Conservation (phyloP, 345 rosid species). For the Citrus medica region DNA sequence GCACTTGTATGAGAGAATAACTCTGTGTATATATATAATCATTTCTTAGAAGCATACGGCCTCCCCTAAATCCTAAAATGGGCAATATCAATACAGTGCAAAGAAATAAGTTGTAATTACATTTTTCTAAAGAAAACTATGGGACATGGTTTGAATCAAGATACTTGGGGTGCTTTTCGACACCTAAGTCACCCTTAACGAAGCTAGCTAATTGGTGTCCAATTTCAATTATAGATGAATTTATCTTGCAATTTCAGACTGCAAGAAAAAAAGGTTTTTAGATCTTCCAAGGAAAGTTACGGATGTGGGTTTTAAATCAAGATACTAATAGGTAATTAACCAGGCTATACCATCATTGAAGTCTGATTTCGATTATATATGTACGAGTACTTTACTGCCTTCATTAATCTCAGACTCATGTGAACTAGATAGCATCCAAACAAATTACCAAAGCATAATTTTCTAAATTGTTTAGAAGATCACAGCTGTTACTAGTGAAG, state of each 20-base stretch:
- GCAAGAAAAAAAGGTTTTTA: neutral
- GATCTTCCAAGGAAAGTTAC: neutral
- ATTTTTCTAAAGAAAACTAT: no score
- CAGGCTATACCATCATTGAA: neutral
- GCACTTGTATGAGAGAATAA: no score
- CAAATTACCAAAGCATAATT: neutral
- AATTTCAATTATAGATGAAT: no score
- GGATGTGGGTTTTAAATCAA: neutral
- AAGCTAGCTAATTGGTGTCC: no score
- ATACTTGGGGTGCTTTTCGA: no score
- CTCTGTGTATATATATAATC: neutral
- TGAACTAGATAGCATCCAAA: neutral
- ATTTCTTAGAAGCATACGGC: no score
- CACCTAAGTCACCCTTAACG: no score
- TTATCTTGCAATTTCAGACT: neutral
- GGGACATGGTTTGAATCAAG: no score
- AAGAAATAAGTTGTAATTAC: neutral
- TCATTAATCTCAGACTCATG: neutral
- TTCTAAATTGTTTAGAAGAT: neutral
- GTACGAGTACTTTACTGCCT: neutral
- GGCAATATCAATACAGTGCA: no score
- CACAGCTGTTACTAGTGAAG: neutral
- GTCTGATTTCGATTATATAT: neutral
- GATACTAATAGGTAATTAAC: neutral
- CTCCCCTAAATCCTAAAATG: no score